A percentile compares a stretch with the other conserved stretches of the same genome.
phyloP scores from a whole-genome alignment of 805 yeast genomes.

The Nakazawaea populi region DNA sequence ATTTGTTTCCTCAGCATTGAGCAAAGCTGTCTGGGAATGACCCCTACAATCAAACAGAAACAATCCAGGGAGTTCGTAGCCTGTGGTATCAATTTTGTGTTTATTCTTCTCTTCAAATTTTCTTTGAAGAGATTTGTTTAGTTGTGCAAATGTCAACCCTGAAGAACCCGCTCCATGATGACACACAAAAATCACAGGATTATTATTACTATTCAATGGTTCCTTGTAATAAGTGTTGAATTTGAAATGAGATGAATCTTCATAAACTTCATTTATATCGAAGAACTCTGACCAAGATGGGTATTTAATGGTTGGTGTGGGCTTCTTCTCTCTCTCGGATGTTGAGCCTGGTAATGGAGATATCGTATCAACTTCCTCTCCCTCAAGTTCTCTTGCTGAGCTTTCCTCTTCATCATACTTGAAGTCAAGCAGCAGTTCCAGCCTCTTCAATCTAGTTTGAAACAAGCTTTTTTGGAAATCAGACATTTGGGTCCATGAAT shows the following conservation, averaged over 20 bases:
- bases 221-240: conserved; percentile 55
- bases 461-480: conserved; percentile 19
- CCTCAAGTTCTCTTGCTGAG: not conserved
- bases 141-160: conserved; percentile 65
- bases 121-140: conserved; percentile 39
- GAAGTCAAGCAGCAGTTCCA: conserved; percentile 15
- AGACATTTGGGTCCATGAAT: not conserved
- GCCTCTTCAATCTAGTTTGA: conserved; percentile 17
- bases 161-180: conserved; percentile 97
- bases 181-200: conserved; percentile 58
- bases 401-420: conserved; percentile 10
- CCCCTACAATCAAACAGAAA: conserved; percentile 80
- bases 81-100: conserved; percentile 14
- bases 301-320: not conserved
- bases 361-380: conserved; percentile 12
- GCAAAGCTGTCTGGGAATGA: conserved; percentile 54
- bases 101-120: conserved; percentile 22
- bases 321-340: not conserved
- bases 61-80: conserved; percentile 47
- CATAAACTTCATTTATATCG: conserved; percentile 15
- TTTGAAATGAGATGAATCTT: conserved; percentile 17
- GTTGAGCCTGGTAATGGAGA: not conserved
- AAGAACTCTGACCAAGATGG: conserved; percentile 32
- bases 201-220: conserved; percentile 31
- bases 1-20: conserved; percentile 23